Evolutionary conservation across 2,329 filamentous ascomycete species (phyloP), one percentile per base, ranked within the genome.

Genomic region (Daldinia sp.): DNA sequence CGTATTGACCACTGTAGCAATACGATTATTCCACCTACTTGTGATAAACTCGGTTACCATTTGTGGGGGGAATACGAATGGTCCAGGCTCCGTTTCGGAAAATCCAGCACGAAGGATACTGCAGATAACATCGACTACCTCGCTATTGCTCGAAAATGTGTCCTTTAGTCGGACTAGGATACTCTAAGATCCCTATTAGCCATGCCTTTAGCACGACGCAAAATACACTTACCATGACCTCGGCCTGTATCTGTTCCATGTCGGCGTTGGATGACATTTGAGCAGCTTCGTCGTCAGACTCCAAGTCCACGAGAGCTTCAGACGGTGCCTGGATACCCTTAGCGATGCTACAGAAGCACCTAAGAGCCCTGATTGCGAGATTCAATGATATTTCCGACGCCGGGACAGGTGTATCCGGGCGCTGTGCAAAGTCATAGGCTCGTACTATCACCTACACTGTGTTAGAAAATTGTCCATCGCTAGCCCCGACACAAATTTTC

Each of bases 31-130:
- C 34, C 84, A 77, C 1, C 77, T 80, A 19, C 83, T 84, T 3
- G 84, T 81, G 47, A 95, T 81, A 73, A 91, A 90, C 39, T 87
- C 81, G 9, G 88, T 85, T n/a, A 91, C 86, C 66, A 87, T 82
- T 0, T 83, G 78, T 0, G 90, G 82, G 2, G 89, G 84, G 63
- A 96, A 87, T 7, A 94, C 91, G 70, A 95, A 94, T 0, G 91
- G 90, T 0, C 92, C 92, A 2, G 90, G 86, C 23, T 87, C 85
- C 0, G 82, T 84, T 75, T 96, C 92, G 0, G 88, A 88, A 71
- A 94, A 94, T 0, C 92, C 92, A 17, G 87, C 85, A 37, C 88
- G 86, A 50, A 94, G 82, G 48, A 94, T 85, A 59, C 82, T 83
- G 76, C 92, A 95, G 30, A 89, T 87, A 3, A 86, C 82, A 71